Percentiles rank a stretch among this genome's conserved stretches.
phyloP scores from a whole-genome alignment of 2,329 filamentous ascomycete genomes.

The Calonectria pauciramosa region DNA sequence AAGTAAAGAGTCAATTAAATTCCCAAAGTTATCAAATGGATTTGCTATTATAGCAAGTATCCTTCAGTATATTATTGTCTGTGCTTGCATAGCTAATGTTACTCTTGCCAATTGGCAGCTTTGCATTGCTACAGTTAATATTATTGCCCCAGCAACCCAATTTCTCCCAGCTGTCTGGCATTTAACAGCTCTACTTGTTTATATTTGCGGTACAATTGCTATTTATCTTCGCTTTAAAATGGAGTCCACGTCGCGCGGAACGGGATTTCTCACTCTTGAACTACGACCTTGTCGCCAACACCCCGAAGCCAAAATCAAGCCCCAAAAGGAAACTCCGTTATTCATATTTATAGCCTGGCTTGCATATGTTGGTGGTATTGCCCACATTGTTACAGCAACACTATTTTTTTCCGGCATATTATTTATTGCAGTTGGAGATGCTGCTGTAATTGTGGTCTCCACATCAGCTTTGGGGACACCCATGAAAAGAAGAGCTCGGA shows the following conservation, averaged over 20 bases:
- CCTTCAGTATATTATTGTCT: not conserved
- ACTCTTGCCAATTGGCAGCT: constrained; percentile 1
- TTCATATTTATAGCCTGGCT: not conserved
- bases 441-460: not conserved
- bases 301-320: not conserved
- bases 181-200: not conserved
- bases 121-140: not conserved
- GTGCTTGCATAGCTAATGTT: not conserved
- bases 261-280: not conserved
- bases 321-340: not conserved
- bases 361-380: not conserved
- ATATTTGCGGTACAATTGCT: not conserved
- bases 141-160: not conserved
- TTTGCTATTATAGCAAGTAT: not conserved
- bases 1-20: not conserved
- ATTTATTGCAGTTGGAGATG: not conserved
- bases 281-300: not conserved
- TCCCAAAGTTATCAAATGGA: not conserved
- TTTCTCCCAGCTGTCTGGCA: not conserved
- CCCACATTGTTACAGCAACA: not conserved
- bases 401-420: not conserved
- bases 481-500: too few species aligned
- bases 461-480: too few species aligned
- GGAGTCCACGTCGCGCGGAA: not conserved
- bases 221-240: not conserved